These are phyloP conservation scores for Moelleriella libera DNA, from an alignment of 2,329 filamentous ascomycete genomes.

Conservation along the genomic window DNA sequence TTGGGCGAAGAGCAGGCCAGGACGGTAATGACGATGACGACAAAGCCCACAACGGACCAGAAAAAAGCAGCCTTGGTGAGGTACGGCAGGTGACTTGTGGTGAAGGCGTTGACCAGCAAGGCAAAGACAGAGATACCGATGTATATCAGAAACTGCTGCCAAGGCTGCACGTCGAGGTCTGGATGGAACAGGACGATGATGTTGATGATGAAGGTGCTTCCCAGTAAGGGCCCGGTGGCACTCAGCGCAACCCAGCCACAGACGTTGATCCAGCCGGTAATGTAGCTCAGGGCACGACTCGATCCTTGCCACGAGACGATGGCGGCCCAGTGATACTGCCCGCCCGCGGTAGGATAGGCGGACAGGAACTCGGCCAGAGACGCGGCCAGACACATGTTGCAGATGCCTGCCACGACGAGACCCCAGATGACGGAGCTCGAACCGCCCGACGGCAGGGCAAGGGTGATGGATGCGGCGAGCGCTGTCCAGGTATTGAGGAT, in stretches of 20 bases:
- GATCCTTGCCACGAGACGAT: slow-evolving; percentile 44
- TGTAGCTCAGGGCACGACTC: slow-evolving; percentile 51
- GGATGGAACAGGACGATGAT: slow-evolving; percentile 48
- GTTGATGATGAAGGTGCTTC: slow-evolving; percentile 51
- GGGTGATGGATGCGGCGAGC: slow-evolving; percentile 28
- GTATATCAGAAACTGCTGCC: slow-evolving; percentile 65
- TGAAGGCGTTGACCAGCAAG: slow-evolving; percentile 51
- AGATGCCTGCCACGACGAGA: slow-evolving; percentile 43
- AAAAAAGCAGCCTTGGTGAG: slow-evolving; percentile 57
- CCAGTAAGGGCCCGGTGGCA: slow-evolving; percentile 53
- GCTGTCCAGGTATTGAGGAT: slow-evolving; percentile 37
- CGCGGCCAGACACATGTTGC: slow-evolving; percentile 55
- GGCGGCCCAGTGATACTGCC: slow-evolving; percentile 62
- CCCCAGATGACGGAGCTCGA: slow-evolving; percentile 63
- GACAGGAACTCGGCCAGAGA: slow-evolving; percentile 60
- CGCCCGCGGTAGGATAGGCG: slow-evolving; percentile 44
- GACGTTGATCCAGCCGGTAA: slow-evolving; percentile 60
- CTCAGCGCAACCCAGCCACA: slow-evolving; percentile 59
- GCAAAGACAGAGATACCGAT: slow-evolving; percentile 46
- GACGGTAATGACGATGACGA: slow-evolving; percentile 55
- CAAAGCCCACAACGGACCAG: slow-evolving; percentile 57
- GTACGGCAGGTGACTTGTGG: slow-evolving; percentile 39
- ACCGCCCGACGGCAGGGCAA: slow-evolving; percentile 54
- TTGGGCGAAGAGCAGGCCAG: slow-evolving; percentile 51
- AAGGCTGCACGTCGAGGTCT: slow-evolving; percentile 40